Evolutionary conservation across 441 rosid genomes (phyloP), one percentile per base, ranked within the genome.

Genomic region (Euphorbia neoarborescens): DNA sequence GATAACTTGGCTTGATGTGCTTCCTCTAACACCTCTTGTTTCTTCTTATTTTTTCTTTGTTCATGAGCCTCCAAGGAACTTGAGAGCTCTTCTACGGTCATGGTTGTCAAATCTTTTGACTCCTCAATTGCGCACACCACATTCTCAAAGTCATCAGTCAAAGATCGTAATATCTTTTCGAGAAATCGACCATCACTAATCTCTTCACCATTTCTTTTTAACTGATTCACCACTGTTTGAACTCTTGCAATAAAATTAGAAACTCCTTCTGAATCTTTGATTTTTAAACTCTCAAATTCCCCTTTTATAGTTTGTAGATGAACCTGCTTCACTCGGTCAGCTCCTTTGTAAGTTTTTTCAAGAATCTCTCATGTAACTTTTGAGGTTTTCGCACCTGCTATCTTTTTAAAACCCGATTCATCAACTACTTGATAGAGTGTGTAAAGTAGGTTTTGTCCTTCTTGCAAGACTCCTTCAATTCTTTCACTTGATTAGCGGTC

Each of bases 401-500:
- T 62, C 22, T 61, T 71, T 40, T 71, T 59, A 62, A 61, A 71
- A n/a, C 66, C 48, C 0, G 67, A 71, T 28, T 71, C 73, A 17
- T 61, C 66, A 25, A 71, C 46, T 0, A n/a, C 73, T 60, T 19
- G 68, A 20, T 61, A 71, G 13, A 71, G 17, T 0, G 61, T 14
- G 17, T 71, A 60, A 0, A 48, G 37, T 24, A 60, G 0, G 50
- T 30, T 30, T 70, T 59, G 4, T 70, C 73, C 73, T 70, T 59
- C 46, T 15, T 24, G 42, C 44, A 7, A 17, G 58, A 4, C 19
- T 70, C 44, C 40, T 42, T 60, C 53, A 60, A 40, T 10, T 14
- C 51, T 17, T 27, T 60, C 5, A 24, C 17, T 60, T 30, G 37
- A 58, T 35, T 3, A 19, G n/a, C 19, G 4, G 27, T 0, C 9